Evolutionary conservation across 176 grass and related monocot species (phyloP), one percentile per base, ranked within the genome.

Genomic region (Secale cereale): DNA sequence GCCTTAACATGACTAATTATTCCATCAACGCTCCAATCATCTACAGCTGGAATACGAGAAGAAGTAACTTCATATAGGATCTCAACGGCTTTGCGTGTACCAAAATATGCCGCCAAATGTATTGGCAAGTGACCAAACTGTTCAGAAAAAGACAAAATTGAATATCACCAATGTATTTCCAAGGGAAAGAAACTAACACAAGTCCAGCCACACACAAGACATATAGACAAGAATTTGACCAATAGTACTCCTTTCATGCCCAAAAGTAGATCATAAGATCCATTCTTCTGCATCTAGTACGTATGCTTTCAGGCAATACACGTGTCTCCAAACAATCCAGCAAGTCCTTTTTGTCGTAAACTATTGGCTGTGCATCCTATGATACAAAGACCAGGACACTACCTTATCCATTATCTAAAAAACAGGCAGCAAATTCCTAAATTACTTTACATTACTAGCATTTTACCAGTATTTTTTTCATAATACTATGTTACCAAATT

Each of bases 61-160:
- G 33, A 15, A 29, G 62, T 70, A 70, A 70, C 67, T 70, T 70
- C 67, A 70, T 39, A 70, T 35, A 70, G 67, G 67, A 70, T 70
- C 67, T 70, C 67, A 4, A 70, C 33, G 37, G 36, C 67, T 70
- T 70, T 39, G 4, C 67, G 67, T 39, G 33, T 23, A 70, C 67
- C 67, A 70, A 37, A 5, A 35, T 6, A 70, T 39, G 67, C 67
- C 20, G 67, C 67, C 33, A 70, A 5, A 39, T 70, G 33, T 70
- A 70, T 70, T 70, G 67, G 67, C 33, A 70, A 70, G 33, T n/a
- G 9, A 70, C 67, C 67, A 39, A 13, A 39, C 67, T 70, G 33
- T 70, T 70, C 10, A 39, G 33, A 39, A 70, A 71, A 37, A 70
- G 33, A 23, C 3, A 39, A 5, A 23, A 41, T 41, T 70, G 67